A percentile compares a stretch with the other conserved stretches of the same genome.
Evolutionary conservation across 495 filamentous ascomycete genomes (phyloP).

Genomic region (Thermothielavioides terrestris): DNA sequence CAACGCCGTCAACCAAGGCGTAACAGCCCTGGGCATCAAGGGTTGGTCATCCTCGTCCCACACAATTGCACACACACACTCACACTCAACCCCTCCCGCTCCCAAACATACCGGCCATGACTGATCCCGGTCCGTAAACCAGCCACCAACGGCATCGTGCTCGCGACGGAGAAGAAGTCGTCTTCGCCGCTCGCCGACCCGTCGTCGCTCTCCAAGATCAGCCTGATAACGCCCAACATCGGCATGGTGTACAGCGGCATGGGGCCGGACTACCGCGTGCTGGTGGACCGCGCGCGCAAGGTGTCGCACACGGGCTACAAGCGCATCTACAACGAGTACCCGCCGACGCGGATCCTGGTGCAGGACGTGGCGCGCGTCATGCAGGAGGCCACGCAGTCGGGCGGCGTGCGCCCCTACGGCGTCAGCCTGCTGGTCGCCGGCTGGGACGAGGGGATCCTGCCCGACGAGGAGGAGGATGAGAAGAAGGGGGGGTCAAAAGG

Average conservation of each 20-base stretch:
- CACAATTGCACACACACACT: too few species aligned
- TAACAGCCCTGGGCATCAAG: constrained; percentile 97
- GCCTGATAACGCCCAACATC: constrained; percentile 95
- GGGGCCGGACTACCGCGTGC: constrained; percentile 95
- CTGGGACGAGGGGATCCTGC: constrained; percentile 94
- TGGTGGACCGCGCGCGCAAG: constrained; percentile 96
- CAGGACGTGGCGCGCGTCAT: constrained; percentile 97
- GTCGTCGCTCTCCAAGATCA: constrained; percentile 92
- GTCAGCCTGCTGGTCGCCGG: constrained; percentile 91
- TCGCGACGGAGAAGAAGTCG: constrained; percentile 99
- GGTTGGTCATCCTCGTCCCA: constrained; percentile 41
- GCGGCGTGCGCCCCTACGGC: constrained; percentile 96
- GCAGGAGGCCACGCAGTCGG: constrained; percentile 97
- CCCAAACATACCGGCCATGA: not conserved
- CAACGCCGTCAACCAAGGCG: constrained; percentile 97
- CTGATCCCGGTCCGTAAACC: not conserved
- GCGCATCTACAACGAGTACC: constrained; percentile 99
- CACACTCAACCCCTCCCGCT: not conserved
- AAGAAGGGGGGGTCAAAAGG: constrained; percentile 36
- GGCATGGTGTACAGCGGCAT: constrained; percentile 99
- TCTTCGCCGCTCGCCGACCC: constrained; percentile 92
- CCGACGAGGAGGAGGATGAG: constrained; percentile 52
- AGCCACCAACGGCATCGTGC: constrained; percentile 98
- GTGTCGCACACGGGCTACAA: constrained; percentile 99
- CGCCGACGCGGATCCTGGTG: constrained; percentile 94